Evolutionary conservation across 2,329 filamentous ascomycete genomes (phyloP).

Genomic region (Penicillium sp.): DNA sequence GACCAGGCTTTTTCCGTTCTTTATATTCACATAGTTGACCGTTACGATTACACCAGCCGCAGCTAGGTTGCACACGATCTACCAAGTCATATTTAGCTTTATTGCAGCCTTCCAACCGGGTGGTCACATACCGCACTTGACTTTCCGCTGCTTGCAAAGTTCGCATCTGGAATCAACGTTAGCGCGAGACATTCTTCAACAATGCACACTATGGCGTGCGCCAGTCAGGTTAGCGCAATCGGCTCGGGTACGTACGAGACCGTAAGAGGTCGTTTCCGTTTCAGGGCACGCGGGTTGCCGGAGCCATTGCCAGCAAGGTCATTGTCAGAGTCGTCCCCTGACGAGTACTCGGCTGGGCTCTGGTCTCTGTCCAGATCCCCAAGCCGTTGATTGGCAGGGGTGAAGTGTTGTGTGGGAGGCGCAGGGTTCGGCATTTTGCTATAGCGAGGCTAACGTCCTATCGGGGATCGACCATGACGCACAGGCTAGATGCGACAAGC

Average conservation of each 20-base stretch:
- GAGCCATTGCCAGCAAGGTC: constrained; percentile 31
- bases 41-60: constrained; percentile 70
- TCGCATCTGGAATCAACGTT: constrained; percentile 38
- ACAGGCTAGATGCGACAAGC: constrained; percentile 1
- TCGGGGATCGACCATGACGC: constrained; percentile 24
- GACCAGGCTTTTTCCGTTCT: constrained; percentile 69
- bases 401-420: constrained; percentile 22
- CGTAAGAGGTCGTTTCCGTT: constrained; percentile 39
- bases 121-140: constrained; percentile 44
- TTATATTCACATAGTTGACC: constrained; percentile 67
- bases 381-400: constrained; percentile 19
- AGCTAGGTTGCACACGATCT: constrained; percentile 60
- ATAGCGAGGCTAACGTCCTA: constrained; percentile 28
- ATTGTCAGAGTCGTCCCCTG: constrained; percentile 36
- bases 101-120: constrained; percentile 7
- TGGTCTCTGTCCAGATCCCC: constrained; percentile 30
- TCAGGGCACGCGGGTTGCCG: constrained; percentile 27
- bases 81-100: not conserved
- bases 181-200: constrained; percentile 10
- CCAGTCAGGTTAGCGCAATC: not conserved
- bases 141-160: constrained; percentile 47
- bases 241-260: constrained; percentile 36
- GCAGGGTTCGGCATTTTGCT: constrained; percentile 37
- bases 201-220: not conserved
- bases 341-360: constrained; percentile 36